Percentiles rank a stretch among this genome's conserved stretches.
These are phyloP conservation scores for Paramecium bursaria DNA, from an alignment of 73 alveolate genomes.

Conservation along the genomic window DNA sequence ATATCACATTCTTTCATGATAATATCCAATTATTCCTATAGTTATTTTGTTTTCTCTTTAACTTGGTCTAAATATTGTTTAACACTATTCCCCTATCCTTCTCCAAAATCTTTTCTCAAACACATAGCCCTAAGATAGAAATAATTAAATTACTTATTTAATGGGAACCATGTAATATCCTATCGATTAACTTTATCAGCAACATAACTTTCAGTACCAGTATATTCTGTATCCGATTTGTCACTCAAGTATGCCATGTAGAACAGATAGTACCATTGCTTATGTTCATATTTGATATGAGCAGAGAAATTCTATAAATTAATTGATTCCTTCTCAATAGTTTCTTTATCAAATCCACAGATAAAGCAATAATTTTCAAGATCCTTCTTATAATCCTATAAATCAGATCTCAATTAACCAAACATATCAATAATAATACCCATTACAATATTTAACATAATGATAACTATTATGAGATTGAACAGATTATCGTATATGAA, in stretches of 20 bases:
- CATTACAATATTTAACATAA: slow-evolving; percentile 67
- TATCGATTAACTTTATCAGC: slow-evolving; percentile 28
- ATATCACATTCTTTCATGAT: too few species aligned
- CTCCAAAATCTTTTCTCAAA: background rate
- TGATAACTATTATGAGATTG: slow-evolving; percentile 56
- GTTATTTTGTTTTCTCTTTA: too few species aligned
- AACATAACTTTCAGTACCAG: slow-evolving; percentile 94
- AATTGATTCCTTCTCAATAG: slow-evolving; percentile 80
- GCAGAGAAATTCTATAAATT: slow-evolving; percentile 73
- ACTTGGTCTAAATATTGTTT: too few species aligned
- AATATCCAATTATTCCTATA: too few species aligned
- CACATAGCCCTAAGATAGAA: slow-evolving; percentile 8
- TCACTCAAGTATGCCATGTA: slow-evolving; percentile 88
- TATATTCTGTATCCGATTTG: slow-evolving; percentile 93
- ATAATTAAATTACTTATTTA: slow-evolving; percentile 20
- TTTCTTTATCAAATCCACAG: slow-evolving; percentile 92
- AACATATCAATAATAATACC: slow-evolving; percentile 96
- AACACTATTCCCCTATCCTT: too few species aligned
- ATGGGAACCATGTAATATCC: slow-evolving; percentile 56
- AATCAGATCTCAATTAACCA: slow-evolving; percentile 91
- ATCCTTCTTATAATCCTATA: slow-evolving; percentile 82
- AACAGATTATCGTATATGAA: slow-evolving; percentile 63
- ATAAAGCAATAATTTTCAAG: slow-evolving; percentile 92
- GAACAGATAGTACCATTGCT: slow-evolving; percentile 88
- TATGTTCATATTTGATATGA: slow-evolving; percentile 89